Conservation (phyloP, 768 basidiomycete species). For the Amanita jacksonii region DNA sequence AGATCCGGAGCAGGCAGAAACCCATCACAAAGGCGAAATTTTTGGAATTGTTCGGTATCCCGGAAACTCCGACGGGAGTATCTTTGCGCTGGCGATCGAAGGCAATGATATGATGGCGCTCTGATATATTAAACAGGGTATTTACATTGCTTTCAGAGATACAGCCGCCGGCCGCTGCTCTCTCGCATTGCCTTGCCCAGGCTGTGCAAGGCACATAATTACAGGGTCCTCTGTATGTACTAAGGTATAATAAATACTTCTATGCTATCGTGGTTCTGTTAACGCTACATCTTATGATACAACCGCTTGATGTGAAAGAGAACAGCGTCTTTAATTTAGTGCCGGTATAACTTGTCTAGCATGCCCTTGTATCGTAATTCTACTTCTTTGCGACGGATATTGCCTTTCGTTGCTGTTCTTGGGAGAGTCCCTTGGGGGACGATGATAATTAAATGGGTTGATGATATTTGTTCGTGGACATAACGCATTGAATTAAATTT, state of each 20-base stretch:
- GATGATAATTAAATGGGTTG: slow-evolving; percentile 53
- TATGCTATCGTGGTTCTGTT: neutral
- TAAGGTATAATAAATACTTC: neutral
- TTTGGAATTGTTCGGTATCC: slow-evolving; percentile 21
- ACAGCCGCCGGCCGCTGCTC: too few relatives aligned
- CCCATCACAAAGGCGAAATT: slow-evolving; percentile 13
- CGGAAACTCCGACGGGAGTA: slow-evolving; percentile 9
- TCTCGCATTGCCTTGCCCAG: too few relatives aligned
- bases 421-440: slow-evolving; percentile 58
- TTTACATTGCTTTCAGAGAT: too few relatives aligned
- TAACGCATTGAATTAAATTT: slow-evolving; percentile 69
- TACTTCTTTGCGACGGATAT: slow-evolving; percentile 68
- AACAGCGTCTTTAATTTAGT: neutral
- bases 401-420: slow-evolving; percentile 76
- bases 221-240: too few relatives aligned
- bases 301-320: neutral
- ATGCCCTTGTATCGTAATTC: slow-evolving; percentile 52
- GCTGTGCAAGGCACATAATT: too few relatives aligned
- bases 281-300: neutral
- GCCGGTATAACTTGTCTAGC: slow-evolving; percentile 49
- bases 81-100: neutral
- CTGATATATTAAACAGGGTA: too few relatives aligned
- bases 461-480: slow-evolving; percentile 68
- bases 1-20: too few relatives aligned
- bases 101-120: neutral